A percentile compares a stretch with the other conserved stretches of the same genome.
Conservation (phyloP, 108 stramenopile genomes). For the Nitzschia sp. region DNA sequence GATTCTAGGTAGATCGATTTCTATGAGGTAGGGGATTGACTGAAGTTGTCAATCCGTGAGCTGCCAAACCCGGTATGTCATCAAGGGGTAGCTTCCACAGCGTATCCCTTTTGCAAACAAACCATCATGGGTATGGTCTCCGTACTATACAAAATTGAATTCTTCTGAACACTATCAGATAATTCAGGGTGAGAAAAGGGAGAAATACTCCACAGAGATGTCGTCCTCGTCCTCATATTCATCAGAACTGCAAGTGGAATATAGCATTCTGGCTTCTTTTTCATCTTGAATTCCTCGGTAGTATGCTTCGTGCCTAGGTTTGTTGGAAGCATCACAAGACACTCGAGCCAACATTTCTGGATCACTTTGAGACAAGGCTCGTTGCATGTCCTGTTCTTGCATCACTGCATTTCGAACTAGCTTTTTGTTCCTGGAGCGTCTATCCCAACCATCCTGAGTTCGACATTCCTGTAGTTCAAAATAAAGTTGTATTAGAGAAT, state of each 20-base stretch:
- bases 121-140: too few species aligned
- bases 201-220: not conserved
- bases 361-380: slow-evolving; percentile 5
- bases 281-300: not conserved
- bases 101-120: too few species aligned
- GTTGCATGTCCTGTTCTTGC: slow-evolving; percentile 28
- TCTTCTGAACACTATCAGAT: not conserved
- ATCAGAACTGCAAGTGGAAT: not conserved
- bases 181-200: not conserved
- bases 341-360: slow-evolving; percentile 13
- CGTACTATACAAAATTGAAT: not conserved
- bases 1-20: too few species aligned
- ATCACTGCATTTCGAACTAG: slow-evolving; percentile 8
- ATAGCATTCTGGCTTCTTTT: slow-evolving; percentile 1
- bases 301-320: not conserved
- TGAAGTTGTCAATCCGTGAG: too few species aligned
- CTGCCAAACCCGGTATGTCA: too few species aligned
- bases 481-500: not conserved
- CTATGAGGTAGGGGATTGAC: too few species aligned
- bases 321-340: not conserved
- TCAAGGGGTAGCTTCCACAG: too few species aligned
- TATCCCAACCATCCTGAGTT: slow-evolving; percentile 12
- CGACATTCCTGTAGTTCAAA: slow-evolving; percentile 7
- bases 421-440: slow-evolving; percentile 18
- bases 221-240: not conserved